Conservation (phyloP, 305 asterid species). For the Stenogyne calaminthoides region DNA sequence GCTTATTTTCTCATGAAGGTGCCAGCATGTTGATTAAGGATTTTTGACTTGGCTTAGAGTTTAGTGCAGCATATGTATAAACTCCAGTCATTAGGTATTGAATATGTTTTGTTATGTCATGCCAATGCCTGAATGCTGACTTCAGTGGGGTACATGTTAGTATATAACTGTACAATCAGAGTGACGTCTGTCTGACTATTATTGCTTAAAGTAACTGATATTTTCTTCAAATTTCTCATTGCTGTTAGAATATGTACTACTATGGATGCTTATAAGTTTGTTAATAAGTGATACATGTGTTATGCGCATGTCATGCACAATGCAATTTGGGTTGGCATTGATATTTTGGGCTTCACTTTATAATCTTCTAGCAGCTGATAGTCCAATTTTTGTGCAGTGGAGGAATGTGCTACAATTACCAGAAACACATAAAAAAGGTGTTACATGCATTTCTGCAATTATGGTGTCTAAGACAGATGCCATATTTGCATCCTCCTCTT, state of each 20-base stretch:
- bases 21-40: neutral
- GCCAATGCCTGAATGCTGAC: neutral
- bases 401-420: conserved; percentile 70
- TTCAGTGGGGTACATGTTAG: neutral
- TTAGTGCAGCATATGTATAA: neutral
- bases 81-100: neutral
- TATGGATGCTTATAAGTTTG: neutral
- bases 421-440: conserved; percentile 82
- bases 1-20: neutral
- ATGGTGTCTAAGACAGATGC: conserved; percentile 62
- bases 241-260: neutral
- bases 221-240: neutral
- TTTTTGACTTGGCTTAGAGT: neutral
- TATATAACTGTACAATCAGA: neutral
- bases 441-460: conserved; percentile 79
- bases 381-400: conserved; percentile 57
- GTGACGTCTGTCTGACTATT: neutral
- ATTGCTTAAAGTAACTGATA: neutral
- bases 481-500: conserved; percentile 83
- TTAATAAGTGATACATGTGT: neutral
- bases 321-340: neutral
- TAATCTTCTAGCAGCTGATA: conserved; percentile 16
- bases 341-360: neutral
- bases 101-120: neutral
- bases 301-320: neutral